Conservation (phyloP, 208 protist species). For the Tritrichomonas foetus region DNA sequence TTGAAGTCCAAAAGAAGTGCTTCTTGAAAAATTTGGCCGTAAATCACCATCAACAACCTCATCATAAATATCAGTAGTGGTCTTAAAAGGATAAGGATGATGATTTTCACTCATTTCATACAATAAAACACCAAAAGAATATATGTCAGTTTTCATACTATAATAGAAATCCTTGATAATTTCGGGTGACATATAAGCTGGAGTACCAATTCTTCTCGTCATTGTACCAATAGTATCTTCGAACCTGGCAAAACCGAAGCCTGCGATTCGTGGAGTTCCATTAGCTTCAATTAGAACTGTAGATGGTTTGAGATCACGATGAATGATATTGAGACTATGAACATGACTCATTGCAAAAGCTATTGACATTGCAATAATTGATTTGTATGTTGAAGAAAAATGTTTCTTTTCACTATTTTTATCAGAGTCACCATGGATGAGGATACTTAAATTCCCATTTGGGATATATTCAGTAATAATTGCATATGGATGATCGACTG, state of each 20-base stretch:
- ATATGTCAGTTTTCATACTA: slow-evolving; percentile 73
- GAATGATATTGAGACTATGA: slow-evolving; percentile 88
- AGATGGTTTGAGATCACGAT: slow-evolving; percentile 74
- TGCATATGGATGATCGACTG: not conserved
- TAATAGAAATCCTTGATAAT: slow-evolving; percentile 65
- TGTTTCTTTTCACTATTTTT: too few relatives aligned
- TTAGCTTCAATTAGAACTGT: slow-evolving; percentile 81
- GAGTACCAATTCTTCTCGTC: slow-evolving; percentile 74
- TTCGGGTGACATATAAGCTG: slow-evolving; percentile 89
- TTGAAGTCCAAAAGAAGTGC: too few relatives aligned
- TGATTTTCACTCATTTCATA: slow-evolving; percentile 69
- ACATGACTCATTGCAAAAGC: slow-evolving; percentile 62
- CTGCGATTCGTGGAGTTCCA: slow-evolving; percentile 76
- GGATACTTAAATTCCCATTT: not conserved
- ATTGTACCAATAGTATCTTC: slow-evolving; percentile 75
- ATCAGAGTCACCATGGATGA: too few relatives aligned
- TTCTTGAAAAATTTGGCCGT: too few relatives aligned
- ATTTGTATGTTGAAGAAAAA: too few relatives aligned
- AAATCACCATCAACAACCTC: too few relatives aligned
- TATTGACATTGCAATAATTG: not conserved
- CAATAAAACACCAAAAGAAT: slow-evolving; percentile 91
- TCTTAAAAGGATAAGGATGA: not conserved
- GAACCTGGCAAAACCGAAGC: slow-evolving; percentile 91
- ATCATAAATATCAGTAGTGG: too few relatives aligned
- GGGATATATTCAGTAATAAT: slow-evolving; percentile 38